These are phyloP conservation scores for Fusarium napiforme DNA, from an alignment of 2,329 filamentous ascomycete species.

Conservation along the genomic window DNA sequence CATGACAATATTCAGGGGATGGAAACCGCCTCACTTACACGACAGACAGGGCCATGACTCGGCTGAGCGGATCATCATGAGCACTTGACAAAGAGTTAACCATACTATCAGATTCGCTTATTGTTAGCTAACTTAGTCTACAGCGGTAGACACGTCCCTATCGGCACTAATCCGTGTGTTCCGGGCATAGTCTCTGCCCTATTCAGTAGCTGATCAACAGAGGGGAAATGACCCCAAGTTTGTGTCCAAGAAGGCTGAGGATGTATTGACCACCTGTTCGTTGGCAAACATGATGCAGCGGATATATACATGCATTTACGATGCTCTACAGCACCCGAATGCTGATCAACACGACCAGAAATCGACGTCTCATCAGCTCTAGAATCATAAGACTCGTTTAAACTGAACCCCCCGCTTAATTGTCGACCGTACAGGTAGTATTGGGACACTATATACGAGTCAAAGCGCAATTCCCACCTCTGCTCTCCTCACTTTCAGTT, in stretches of 20 bases:
- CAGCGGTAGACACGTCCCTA: background rate
- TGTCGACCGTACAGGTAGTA: background rate
- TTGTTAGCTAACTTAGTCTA: background rate
- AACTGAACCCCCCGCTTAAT: background rate
- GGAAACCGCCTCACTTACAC: conserved; percentile 30
- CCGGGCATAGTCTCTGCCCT: background rate
- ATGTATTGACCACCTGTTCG: conserved; percentile 3
- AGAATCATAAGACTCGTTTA: background rate
- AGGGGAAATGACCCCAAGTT: background rate
- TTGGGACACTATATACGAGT: conserved; percentile 8
- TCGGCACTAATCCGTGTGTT: conserved; percentile 1
- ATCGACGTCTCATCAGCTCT: background rate
- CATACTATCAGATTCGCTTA: conserved; percentile 8
- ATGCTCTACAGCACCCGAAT: background rate
- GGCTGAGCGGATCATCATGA: conserved; percentile 18
- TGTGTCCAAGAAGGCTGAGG: background rate
- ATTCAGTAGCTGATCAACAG: background rate
- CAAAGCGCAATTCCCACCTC: conserved; percentile 20
- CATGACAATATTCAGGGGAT: conserved; percentile 1
- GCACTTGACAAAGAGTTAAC: conserved; percentile 7
- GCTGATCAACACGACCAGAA: background rate
- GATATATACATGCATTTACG: conserved; percentile 5
- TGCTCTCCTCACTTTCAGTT: background rate
- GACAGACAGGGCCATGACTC: conserved; percentile 34
- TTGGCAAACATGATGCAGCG: background rate